These are phyloP conservation scores for Limonium bicolor DNA, from an alignment of 148 eudicot species.

Conservation along the genomic window DNA sequence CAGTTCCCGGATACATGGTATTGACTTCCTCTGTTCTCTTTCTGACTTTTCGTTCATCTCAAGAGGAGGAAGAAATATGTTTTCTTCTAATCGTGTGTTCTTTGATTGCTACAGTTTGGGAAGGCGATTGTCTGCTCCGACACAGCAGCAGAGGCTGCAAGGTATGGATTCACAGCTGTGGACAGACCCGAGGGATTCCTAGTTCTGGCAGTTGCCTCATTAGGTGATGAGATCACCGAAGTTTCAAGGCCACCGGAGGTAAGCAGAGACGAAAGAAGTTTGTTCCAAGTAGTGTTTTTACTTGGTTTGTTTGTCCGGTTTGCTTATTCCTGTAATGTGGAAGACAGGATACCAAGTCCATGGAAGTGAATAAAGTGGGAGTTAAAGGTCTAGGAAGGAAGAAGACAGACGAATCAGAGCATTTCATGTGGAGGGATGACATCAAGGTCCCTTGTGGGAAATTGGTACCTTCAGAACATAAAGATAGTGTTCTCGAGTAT, in stretches of 20 bases:
- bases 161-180: constrained; percentile 62
- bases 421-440: constrained; percentile 68
- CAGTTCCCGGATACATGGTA: constrained; percentile 85
- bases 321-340: not conserved
- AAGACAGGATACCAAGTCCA: constrained; percentile 30
- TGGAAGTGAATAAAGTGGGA: constrained; percentile 47
- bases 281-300: no score
- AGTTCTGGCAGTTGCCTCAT: constrained; percentile 62
- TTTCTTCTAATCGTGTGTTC: not conserved
- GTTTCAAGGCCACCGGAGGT: constrained; percentile 39
- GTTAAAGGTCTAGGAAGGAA: constrained; percentile 57
- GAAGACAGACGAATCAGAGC: constrained; percentile 65
- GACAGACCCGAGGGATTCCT: constrained; percentile 79
- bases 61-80: no score
- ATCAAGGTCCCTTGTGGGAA: constrained; percentile 72
- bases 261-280: no score
- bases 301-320: no score
- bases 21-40: not conserved
- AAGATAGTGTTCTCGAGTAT: constrained; percentile 62
- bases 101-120: constrained; percentile 39
- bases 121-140: constrained; percentile 74
- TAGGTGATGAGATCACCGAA: constrained; percentile 46
- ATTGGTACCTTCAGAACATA: constrained; percentile 41
- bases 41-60: not conserved
- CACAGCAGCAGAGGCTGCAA: constrained; percentile 79